A percentile compares a stretch with the other conserved stretches of the same genome.
phyloP scores from a whole-genome alignment of 352 stramenopile species.

The Phytophthora sojae region DNA sequence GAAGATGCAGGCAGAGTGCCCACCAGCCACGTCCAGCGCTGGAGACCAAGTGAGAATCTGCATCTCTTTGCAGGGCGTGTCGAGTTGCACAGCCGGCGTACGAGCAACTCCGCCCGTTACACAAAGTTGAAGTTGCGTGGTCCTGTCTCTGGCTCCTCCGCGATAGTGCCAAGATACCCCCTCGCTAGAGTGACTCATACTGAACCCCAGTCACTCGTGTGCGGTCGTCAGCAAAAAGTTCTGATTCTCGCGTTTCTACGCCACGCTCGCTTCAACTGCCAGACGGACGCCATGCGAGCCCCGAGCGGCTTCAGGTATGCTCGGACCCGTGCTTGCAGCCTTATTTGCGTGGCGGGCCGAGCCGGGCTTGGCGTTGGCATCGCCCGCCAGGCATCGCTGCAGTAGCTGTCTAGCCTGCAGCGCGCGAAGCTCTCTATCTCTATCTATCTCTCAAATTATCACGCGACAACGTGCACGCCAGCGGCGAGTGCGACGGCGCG shows the following conservation, averaged over 20 bases:
- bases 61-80: background rate
- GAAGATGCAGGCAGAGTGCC: background rate
- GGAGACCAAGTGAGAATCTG: background rate
- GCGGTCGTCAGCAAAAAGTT: background rate
- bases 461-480: background rate
- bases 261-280: background rate
- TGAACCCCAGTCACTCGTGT: background rate
- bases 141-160: background rate
- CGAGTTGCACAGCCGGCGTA: background rate
- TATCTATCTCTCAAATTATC: background rate
- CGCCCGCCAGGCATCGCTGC: background rate
- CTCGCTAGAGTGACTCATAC: background rate
- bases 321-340: background rate
- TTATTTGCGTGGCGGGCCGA: background rate
- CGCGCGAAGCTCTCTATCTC: background rate
- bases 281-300: background rate
- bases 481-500: constrained; percentile 1
- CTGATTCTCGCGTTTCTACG: background rate
- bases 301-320: background rate
- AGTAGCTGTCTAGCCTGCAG: no score
- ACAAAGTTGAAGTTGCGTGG: constrained; percentile 11
- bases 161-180: background rate
- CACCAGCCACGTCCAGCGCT: background rate
- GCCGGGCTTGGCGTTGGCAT: background rate
- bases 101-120: constrained; percentile 1